These are phyloP conservation scores for Kalmusia sp. DNA, from an alignment of 2,329 filamentous ascomycete species.

Conservation along the genomic window DNA sequence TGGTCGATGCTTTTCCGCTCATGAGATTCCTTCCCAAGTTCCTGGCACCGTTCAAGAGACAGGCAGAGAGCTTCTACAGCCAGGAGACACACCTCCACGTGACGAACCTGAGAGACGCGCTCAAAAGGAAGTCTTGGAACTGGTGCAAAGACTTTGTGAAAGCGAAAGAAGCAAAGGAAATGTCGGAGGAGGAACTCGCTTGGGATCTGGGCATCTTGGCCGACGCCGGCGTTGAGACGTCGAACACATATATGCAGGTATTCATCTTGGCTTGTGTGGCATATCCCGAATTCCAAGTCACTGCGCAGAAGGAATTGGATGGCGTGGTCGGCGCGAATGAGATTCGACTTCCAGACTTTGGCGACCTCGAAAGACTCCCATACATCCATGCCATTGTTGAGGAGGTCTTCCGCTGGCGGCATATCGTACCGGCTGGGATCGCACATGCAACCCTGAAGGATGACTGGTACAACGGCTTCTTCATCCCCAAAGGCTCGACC, in stretches of 20 bases:
- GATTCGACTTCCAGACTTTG: too few species aligned
- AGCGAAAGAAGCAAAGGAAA: conserved; percentile 14
- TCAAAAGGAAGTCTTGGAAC: conserved; percentile 25
- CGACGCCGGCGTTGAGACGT: conserved; percentile 31
- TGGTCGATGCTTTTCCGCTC: too few species aligned
- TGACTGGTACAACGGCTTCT: conserved; percentile 55
- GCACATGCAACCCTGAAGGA: conserved; percentile 53
- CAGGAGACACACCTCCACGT: conserved; percentile 22
- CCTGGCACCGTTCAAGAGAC: too few species aligned
- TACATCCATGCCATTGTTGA: too few species aligned
- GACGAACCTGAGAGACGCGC: conserved; percentile 20
- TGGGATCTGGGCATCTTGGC: conserved; percentile 25
- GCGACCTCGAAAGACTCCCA: too few species aligned
- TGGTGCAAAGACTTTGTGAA: conserved; percentile 25
- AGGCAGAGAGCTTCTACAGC: too few species aligned
- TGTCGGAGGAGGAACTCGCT: conserved; percentile 22
- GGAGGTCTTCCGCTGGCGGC: too few species aligned
- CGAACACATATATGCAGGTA: conserved; percentile 17
- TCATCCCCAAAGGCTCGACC: conserved; percentile 51
- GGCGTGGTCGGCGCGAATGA: conserved; percentile 48
- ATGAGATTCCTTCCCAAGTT: too few species aligned
- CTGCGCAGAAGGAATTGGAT: conserved; percentile 27
- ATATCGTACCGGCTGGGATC: too few species aligned
- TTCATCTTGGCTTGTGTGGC: conserved; percentile 25
- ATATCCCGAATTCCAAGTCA: conserved; percentile 14